Base-by-base conservation (phyloP, 768 basidiomycete species). In the Termitomyces sp. region DNA sequence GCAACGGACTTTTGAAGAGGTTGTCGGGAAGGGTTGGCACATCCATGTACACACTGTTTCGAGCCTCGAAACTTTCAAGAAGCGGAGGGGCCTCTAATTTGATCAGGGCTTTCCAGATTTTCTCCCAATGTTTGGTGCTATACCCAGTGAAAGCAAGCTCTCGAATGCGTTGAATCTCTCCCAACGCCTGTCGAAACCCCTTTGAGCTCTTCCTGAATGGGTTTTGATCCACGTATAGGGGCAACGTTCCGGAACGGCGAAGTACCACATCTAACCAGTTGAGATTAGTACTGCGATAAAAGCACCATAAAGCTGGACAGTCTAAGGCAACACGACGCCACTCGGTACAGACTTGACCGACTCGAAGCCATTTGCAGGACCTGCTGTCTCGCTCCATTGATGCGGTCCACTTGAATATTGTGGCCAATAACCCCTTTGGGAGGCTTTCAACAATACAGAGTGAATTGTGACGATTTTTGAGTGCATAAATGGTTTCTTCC, bases 251-350 rank as follows among this genome's bases (percentile, higher is more conserved):
- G 43, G 53, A 55, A 18, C 44, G 44, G 20, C 30, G 6, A 5
- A 55, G 16, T 2, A 45, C 1, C 18, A 6, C 46, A 18, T 32
- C 33, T 22, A 55, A 5, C 34, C 53, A 55, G 16, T 16, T 18
- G 16, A n/a, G 12, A 18, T 44, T 34, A 4, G 20, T 27, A 8
- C 8, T 24, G 5, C 39, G 39, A 26, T 46, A 55, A 24, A 34
- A 36, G 47, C 32, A 34, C 53, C 58, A 55, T 10, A 59, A 36
- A 30, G 14, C 42, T 20, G 47, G 53, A 5, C 53, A 59, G 2
- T 55, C 24, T 14, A 55, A 10, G 6, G 47, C 42, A 43, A 59
- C 24, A 22, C 43, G 47, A 30, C 47, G 53, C 58, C 53, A 59
- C 14, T 50, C 40, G 20, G 53, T 30, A 24, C 58, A 55, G 18